Percentiles rank a stretch among this genome's conserved stretches.
Conservation (phyloP, 225 moss, liverwort and hornwort genomes). For the Polytrichum formosum region DNA sequence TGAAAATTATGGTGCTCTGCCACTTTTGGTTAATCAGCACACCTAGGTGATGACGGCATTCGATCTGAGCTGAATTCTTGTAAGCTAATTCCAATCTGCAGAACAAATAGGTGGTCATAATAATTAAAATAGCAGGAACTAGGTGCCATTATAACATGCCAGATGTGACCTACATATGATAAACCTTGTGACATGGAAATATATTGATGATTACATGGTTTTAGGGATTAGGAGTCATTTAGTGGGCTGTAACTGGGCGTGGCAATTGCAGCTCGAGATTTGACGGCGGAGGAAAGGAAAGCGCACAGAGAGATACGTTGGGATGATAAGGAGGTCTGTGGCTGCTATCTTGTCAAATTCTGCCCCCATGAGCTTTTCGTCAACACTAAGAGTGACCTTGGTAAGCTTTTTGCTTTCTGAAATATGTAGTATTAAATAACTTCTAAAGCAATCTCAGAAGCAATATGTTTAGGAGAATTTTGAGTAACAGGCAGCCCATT, state of each 20-base stretch:
- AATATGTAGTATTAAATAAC: background rate
- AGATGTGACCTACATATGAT: no score
- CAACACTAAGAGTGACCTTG: constrained; percentile 99
- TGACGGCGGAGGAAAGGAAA: constrained; percentile 84
- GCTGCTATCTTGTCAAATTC: constrained; percentile 82
- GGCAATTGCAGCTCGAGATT: constrained; percentile 56
- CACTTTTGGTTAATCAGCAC: background rate
- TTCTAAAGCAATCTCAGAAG: no score
- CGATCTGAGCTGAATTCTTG: no score
- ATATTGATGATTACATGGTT: no score
- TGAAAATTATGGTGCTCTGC: background rate
- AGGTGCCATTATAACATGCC: no score
- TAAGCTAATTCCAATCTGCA: no score
- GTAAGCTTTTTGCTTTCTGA: constrained; percentile 22
- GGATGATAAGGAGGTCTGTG: constrained; percentile 96
- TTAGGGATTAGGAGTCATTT: no score
- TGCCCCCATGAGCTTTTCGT: constrained; percentile 98
- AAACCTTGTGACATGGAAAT: no score
- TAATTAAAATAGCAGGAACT: no score
- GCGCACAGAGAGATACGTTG: constrained; percentile 72
- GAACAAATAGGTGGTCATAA: no score
- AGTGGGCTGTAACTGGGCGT: background rate
- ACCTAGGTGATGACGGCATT: background rate
- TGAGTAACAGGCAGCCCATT: no score
- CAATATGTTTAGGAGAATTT: no score